These are phyloP conservation scores for Ascobolus immersus DNA, from an alignment of 495 filamentous ascomycete genomes.

Conservation along the genomic window DNA sequence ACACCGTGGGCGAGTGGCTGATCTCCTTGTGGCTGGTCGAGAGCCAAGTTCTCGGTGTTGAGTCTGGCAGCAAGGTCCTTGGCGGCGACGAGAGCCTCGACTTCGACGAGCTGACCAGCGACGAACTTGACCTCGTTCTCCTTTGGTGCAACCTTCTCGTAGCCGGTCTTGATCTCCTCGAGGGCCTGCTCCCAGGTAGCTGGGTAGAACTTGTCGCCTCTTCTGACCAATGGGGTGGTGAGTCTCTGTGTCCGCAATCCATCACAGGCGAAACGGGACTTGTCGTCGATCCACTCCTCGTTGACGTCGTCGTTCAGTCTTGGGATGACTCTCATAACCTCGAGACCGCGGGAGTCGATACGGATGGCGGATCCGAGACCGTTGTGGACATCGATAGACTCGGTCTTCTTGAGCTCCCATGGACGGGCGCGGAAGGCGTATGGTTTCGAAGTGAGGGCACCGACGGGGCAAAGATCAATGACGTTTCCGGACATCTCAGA, in stretches of 20 bases:
- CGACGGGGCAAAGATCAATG: constrained; percentile 93
- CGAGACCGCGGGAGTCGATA: constrained; percentile 74
- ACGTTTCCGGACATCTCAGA: constrained; percentile 90
- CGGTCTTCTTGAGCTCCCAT: constrained; percentile 82
- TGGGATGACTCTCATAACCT: constrained; percentile 84
- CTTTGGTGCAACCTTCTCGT: constrained; percentile 46
- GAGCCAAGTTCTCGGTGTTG: constrained; percentile 78
- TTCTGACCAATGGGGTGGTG: constrained; percentile 72
- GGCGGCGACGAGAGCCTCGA: constrained; percentile 79
- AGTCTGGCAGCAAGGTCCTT: constrained; percentile 92
- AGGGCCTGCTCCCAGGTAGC: constrained; percentile 86
- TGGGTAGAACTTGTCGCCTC: constrained; percentile 66
- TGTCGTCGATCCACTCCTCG: constrained; percentile 99
- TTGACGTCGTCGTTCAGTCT: constrained; percentile 92
- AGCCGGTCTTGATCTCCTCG: constrained; percentile 53
- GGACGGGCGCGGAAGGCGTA: constrained; percentile 92
- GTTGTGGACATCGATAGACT: constrained; percentile 84
- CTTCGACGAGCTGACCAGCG: constrained; percentile 70
- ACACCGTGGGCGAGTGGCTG: constrained; percentile 74
- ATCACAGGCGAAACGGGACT: constrained; percentile 88
- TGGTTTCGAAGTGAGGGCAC: constrained; percentile 84
- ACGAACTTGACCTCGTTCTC: constrained; percentile 89
- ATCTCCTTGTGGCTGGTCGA: constrained; percentile 67
- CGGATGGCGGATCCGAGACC: constrained; percentile 83
- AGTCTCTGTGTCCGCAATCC: constrained; percentile 86